Conservation (phyloP, 2,329 filamentous ascomycete species). For the Colletotrichum lentis region DNA sequence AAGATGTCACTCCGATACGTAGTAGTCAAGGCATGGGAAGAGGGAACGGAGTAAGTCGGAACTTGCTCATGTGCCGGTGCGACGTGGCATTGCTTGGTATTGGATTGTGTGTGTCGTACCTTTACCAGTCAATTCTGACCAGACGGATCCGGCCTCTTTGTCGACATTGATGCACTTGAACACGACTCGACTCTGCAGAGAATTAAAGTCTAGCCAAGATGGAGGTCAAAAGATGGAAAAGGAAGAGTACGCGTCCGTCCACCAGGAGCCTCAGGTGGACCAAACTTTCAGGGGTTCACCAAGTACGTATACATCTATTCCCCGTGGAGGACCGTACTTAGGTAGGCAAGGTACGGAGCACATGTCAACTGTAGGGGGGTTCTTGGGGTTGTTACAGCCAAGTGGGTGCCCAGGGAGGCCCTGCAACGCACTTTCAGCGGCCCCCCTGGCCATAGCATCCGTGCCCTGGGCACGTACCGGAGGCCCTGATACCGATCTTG, state of each 20-base stretch:
- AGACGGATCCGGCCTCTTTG: not conserved
- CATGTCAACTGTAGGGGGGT: not conserved
- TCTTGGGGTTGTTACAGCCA: not conserved
- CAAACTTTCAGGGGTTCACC: too few relatives aligned
- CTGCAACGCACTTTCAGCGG: conserved; percentile 7
- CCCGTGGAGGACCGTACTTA: not conserved
- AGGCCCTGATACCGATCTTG: conserved; percentile 20
- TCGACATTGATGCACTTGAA: not conserved
- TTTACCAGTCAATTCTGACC: not conserved
- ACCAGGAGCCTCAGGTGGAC: conserved; percentile 27
- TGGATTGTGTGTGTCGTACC: not conserved
- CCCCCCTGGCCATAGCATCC: conserved; percentile 28
- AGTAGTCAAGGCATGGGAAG: not conserved
- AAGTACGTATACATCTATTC: not conserved
- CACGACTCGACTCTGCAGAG: not conserved
- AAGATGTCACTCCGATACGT: not conserved
- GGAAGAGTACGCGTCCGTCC: not conserved
- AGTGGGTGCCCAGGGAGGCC: not conserved
- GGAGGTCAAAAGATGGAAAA: not conserved
- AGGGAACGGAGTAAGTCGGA: conserved; percentile 8
- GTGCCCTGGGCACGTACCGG: not conserved
- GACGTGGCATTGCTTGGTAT: not conserved
- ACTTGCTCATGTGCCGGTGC: conserved; percentile 10
- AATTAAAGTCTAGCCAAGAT: not conserved
- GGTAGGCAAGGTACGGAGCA: too few relatives aligned